Evolutionary conservation across 1,284 basidiomycete genomes (phyloP), one percentile per base, ranked within the genome.

Genomic region (Rhodotorula sp.): DNA sequence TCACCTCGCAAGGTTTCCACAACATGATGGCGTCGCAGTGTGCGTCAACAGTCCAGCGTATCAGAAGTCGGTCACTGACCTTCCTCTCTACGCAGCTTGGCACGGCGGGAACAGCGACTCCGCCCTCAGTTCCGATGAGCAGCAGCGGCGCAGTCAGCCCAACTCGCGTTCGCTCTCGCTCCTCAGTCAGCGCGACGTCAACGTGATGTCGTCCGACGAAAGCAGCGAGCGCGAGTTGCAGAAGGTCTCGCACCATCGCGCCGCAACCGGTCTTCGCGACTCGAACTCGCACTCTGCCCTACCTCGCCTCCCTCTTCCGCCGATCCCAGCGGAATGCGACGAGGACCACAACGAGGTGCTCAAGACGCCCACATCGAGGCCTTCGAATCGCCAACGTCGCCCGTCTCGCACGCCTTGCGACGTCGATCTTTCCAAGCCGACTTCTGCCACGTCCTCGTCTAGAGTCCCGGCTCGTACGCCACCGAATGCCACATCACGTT

Each of bases 131-230:
- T 51, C 60, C 10, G 54, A 39, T 24, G 54, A 56, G 7, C 34
- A 48, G 30, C 54, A 19, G 29, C 60, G 56, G 27, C 55, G 46
- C 8, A 8, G 36, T n/a, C 63, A 48, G 29, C 44, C 56, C 36
- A 59, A 24, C 7, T 34, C n/a, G 2, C 63, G 64, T 8, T 60
- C 63, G 11, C 60, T 67, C 51, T 59, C 65, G 1, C 62, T 67
- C 29, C 67, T 72, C 62, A 47, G 34, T n/a, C 55, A 62, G 27
- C 64, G 71, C 9, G 65, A 67, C 56, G 4, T 27, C 29, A 66
- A 62, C 54, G n/a, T n/a, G 8, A 15, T 24, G 11, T 27, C 55
- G 6, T 19, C 36, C 8, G 34, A 27, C n/a, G n/a, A 29, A 15
- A 27, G 17, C 24, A 36, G n/a, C 36, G n/a, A 27, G 15, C 55